phyloP scores from a whole-genome alignment of 495 filamentous ascomycete genomes.

The Aspergillus baeticus region DNA sequence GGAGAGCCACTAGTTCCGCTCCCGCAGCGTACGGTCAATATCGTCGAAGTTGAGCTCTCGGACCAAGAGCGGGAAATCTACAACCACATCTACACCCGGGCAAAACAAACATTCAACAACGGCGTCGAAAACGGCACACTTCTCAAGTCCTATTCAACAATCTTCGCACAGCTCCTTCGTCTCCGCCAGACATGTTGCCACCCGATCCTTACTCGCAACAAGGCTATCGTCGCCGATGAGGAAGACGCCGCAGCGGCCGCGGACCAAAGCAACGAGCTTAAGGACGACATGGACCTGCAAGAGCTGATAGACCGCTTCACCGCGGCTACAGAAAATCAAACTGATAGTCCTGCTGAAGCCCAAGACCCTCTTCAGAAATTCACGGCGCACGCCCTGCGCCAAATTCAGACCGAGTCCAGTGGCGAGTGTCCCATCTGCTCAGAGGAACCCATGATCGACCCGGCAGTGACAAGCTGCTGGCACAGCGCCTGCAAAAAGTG shows the following conservation, averaged over 20 bases:
- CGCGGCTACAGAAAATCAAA: constrained; percentile 51
- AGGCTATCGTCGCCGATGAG: constrained; percentile 81
- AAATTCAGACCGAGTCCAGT: constrained; percentile 84
- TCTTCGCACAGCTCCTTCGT: constrained; percentile 94
- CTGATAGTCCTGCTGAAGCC: constrained; percentile 40
- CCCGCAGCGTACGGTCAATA: constrained; percentile 74
- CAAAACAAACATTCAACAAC: constrained; percentile 76
- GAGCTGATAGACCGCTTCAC: constrained; percentile 82
- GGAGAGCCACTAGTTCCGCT: constrained; percentile 83
- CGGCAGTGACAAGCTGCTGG: constrained; percentile 93
- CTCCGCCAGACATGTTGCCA: constrained; percentile 95
- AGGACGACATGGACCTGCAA: constrained; percentile 95
- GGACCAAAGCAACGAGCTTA: constrained; percentile 74
- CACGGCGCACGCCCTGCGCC: constrained; percentile 79
- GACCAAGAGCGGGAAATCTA: constrained; percentile 86
- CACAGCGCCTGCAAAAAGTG: constrained; percentile 95
- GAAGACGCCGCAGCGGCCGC: constrained; percentile 78
- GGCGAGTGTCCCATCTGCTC: constrained; percentile 94
- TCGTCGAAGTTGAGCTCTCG: constrained; percentile 84
- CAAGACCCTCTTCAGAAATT: constrained; percentile 53
- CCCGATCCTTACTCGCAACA: constrained; percentile 82
- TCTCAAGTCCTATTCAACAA: constrained; percentile 90
- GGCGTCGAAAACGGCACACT: constrained; percentile 91
- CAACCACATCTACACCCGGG: constrained; percentile 78
- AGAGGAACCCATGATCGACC: constrained; percentile 91